Evolutionary conservation across 192 early-diverging fungal species (phyloP), one percentile per base, ranked within the genome.

Genomic region (Podila epigama): DNA sequence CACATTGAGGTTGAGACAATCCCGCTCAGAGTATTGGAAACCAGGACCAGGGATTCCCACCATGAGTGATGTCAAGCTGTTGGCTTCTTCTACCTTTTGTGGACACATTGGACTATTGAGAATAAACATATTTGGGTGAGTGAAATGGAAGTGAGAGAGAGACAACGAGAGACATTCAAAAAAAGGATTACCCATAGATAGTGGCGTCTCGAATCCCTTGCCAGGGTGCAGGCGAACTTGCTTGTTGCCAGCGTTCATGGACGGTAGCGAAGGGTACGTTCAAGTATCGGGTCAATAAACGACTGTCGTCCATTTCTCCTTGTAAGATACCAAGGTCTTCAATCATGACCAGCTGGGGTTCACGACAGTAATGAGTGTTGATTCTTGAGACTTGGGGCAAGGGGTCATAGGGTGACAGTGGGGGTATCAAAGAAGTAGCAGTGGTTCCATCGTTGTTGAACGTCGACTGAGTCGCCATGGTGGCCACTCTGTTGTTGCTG

Each of bases 281-380:
- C 18, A 75, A 33, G 25, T 68, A 75, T 48, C 61, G 55, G 51
- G 65, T 75, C 59, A 75, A 61, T 31, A 75, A 5, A 8, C 72
- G 65, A 52, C 72, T 75, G 27, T 60, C 12, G 36, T 75, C 72
- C 72, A 75, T 75, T n/a, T 68, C 58, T 0, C 72, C 72, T 32
- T 75, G 72, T 27, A 75, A 52, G 15, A 75, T 63, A 1, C 72
- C 72, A 28, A 34, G 61, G 3, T 39, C 72, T 27, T 75, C 72
- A 12, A 75, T 62, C 65, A 68, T 68, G 4, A 75, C 60, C 2
- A 75, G 37, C 33, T 75, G 72, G 4, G 72, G 72, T 18, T 75
- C 72, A 15, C 72, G 39, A 22, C 54, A 63, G 35, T 75, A 75
- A 20, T 68, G 60, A 3, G 58, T 63, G 22, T 68, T 41, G 55